phyloP scores from a whole-genome alignment of 2,329 filamentous ascomycete genomes.

The Penicillium brasilianum region DNA sequence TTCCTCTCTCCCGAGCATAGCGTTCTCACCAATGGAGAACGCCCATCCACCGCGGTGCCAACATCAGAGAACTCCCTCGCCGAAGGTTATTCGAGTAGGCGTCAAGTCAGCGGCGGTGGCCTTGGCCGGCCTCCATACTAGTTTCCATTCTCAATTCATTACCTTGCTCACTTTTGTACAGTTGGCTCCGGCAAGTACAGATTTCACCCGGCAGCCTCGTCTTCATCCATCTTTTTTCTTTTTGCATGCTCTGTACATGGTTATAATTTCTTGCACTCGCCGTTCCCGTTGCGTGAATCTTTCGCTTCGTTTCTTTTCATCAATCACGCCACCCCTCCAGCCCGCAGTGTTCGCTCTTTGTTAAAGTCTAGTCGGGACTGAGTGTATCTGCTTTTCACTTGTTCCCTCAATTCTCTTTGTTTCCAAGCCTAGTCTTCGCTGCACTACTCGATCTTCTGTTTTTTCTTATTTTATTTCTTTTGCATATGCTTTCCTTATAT shows the following conservation, averaged over 20 bases:
- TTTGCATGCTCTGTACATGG: slow-evolving; percentile 24
- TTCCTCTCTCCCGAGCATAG: slow-evolving; percentile 38
- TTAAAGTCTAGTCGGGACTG: background rate
- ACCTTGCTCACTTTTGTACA: slow-evolving; percentile 19
- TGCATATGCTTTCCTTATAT: slow-evolving; percentile 23
- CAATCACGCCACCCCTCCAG: background rate
- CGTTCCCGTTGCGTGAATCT: slow-evolving; percentile 1
- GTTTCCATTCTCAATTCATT: slow-evolving; percentile 11
- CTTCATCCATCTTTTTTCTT: slow-evolving; percentile 9
- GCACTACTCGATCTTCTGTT: slow-evolving; percentile 23
- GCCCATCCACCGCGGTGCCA: slow-evolving; percentile 18
- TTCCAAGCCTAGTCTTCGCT: slow-evolving; percentile 8
- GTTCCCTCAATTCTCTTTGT: slow-evolving; percentile 5
- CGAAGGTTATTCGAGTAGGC: slow-evolving; percentile 25
- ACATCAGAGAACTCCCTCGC: slow-evolving; percentile 16
- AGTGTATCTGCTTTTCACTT: slow-evolving; percentile 8
- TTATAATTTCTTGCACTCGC: slow-evolving; percentile 22
- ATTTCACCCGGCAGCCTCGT: slow-evolving; percentile 7
- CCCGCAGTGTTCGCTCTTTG: background rate
- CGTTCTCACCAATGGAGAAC: slow-evolving; percentile 25
- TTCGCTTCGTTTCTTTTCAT: background rate
- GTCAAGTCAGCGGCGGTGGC: slow-evolving; percentile 34
- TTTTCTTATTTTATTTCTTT: slow-evolving; percentile 14
- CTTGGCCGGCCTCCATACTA: slow-evolving; percentile 44
- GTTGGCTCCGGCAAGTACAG: slow-evolving; percentile 16